Base-by-base conservation (phyloP, 2,329 filamentous ascomycete genomes). In the Cercospora brassicicola region DNA sequence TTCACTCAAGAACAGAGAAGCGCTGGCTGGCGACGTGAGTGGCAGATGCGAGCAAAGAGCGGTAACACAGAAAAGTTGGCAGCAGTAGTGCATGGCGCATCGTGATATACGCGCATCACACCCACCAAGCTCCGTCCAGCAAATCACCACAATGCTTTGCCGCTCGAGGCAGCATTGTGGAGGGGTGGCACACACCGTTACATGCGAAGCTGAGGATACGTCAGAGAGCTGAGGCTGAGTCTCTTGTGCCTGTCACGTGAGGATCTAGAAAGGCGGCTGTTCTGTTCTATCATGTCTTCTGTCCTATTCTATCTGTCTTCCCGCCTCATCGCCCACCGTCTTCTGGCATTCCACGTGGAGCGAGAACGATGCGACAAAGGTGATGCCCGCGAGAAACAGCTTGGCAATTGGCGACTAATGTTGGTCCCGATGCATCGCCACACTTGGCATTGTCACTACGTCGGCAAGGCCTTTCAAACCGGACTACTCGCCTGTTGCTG, bases 101-200 rank as follows among this genome's bases (percentile, higher is more conserved):
- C 60, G 60, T 62, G 42, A 42, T 62, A n/a, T 42, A 62, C 26
- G 36, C 45, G 45, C 28, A 30, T 45, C 33, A 42, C 59, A 23
- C 18, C 33, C 33, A 55, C 60, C 60, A 55, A 62, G 60, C 60
- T 33, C 13, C 45, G 15, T 26, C 28, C 60, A 48, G 30, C 60
- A 48, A 62, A 62, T 62, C 60, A 33, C 42, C 60, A 53, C 45
- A 33, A 48, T 31, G 60, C 60, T 62, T 62, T 62, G 60, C 60
- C 60, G 60, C 59, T 62, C 31, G 42, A 62, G 55, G 59, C 59
- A 62, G 39, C 59, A 45, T 39, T n/a, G 60, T 53, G 42, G 60
- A 33, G 45, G 60, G 42, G 60, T 20, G 60, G 39, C 39, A 48
- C 42, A 28, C 28, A 53, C 11, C 60, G 60, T 36, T 20, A 59